phyloP scores from a whole-genome alignment of 2,329 filamentous ascomycete species.

The Byssothecium circinans region DNA sequence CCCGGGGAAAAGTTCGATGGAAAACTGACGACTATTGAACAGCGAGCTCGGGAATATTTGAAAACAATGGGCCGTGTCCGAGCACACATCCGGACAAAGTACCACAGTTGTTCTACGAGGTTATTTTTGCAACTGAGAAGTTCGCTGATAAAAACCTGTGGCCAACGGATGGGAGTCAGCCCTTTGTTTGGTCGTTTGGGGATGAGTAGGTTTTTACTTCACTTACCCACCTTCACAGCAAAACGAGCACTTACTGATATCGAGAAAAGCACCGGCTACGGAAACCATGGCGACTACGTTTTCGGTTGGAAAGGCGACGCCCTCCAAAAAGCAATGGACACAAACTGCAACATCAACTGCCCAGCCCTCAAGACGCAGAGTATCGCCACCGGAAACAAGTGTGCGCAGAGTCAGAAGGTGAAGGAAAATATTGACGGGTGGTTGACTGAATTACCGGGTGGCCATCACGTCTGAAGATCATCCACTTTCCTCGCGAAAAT shows the following conservation, averaged over 20 bases:
- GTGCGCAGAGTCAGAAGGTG: slow-evolving; percentile 65
- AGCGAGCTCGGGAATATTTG: slow-evolving; percentile 20
- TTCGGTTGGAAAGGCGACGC: slow-evolving; percentile 56
- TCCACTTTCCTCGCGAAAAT: too few species aligned
- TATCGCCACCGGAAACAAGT: slow-evolving; percentile 51
- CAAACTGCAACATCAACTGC: slow-evolving; percentile 40
- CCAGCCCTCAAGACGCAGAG: slow-evolving; percentile 49
- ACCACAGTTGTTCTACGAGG: slow-evolving; percentile 26
- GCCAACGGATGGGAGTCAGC: slow-evolving; percentile 33
- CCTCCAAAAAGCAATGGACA: slow-evolving; percentile 45
- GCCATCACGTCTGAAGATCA: too few species aligned
- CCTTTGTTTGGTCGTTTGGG: slow-evolving; percentile 28
- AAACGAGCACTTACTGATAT: too few species aligned
- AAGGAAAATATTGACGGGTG: slow-evolving; percentile 82
- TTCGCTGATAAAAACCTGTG: slow-evolving; percentile 23
- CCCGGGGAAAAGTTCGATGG: background rate
- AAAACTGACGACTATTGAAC: background rate
- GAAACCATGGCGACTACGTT: slow-evolving; percentile 49
- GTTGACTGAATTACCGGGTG: slow-evolving; percentile 48
- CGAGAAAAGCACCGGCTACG: slow-evolving; percentile 52
- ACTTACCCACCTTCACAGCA: too few species aligned
- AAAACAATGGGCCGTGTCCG: slow-evolving; percentile 55
- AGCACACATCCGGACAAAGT: slow-evolving; percentile 48
- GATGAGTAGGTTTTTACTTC: slow-evolving; percentile 46
- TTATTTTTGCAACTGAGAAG: slow-evolving; percentile 39